Evolutionary conservation across 805 yeast species (phyloP).

Genomic region (Starmera caribaea): DNA sequence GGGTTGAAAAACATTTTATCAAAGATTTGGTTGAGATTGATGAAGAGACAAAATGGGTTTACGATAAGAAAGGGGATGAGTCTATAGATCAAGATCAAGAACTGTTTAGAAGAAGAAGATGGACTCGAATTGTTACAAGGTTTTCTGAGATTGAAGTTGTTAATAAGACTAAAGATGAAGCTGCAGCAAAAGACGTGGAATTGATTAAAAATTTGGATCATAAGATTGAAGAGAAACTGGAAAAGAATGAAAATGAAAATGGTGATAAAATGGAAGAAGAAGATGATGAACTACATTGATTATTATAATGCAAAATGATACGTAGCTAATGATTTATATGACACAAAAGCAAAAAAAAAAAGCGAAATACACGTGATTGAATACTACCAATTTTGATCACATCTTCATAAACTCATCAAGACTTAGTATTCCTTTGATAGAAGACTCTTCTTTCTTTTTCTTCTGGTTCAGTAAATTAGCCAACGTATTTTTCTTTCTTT

Average conservation of each 20-base stretch:
- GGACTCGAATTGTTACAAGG: constrained; percentile 39
- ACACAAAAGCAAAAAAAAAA: background rate
- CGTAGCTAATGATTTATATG: background rate
- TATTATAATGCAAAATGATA: background rate
- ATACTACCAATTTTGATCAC: too few species aligned
- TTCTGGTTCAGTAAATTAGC: constrained; percentile 32
- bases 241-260: background rate
- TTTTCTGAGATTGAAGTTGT: constrained; percentile 6
- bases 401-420: constrained; percentile 40
- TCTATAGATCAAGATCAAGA: constrained; percentile 23
- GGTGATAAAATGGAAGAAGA: background rate
- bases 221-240: too few species aligned
- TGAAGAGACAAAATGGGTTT: constrained; percentile 78
- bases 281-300: background rate
- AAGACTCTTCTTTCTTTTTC: constrained; percentile 26
- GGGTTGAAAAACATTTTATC: constrained; percentile 50
- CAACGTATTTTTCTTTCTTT: constrained; percentile 35
- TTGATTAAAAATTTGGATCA: background rate
- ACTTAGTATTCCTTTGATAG: constrained; percentile 26
- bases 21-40: constrained; percentile 50
- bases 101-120: constrained; percentile 52
- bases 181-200: background rate
- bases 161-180: background rate
- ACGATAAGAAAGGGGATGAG: constrained; percentile 34
- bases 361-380: background rate